Base-by-base conservation (phyloP, 441 rosid species). In the Croton setiger region DNA sequence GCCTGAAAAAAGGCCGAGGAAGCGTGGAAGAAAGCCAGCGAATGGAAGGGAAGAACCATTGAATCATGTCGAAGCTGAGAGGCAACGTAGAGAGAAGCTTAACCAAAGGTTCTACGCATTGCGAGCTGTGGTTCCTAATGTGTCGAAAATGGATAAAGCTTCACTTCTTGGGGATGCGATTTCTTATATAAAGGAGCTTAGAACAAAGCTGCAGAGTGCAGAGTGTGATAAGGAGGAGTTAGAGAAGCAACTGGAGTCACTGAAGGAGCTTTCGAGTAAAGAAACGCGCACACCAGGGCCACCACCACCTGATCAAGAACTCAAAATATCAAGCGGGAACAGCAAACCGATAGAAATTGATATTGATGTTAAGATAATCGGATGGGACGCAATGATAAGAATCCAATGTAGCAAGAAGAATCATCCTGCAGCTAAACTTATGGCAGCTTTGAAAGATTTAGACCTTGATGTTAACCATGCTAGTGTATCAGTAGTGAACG, bases 61-160 rank as follows among this genome's bases (percentile, higher is more conserved):
- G 82, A 95, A 95, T 79, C 99, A 95, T 18, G 99, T 95, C 0
- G 99, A 95, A 81, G 99, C 99, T 12, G 99, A 95, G 84, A 87
- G 99, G 18, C 99, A 95, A 76, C 89, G 99, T 81, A 84, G 99
- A 62, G 99, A 95, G 88, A 95, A 92, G 81, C 86, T 95, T 17
- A 95, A 95, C 78, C 99, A 92, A 84, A 81, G 86, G 73, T 95
- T 95, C 78, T 95, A 95, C 35, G 86, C 99, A 0, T 64, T 94
- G 56, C 84, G 99, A 75, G 98, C 98, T 59, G 98, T 92, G 68
- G 99, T 94, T 64, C 99, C 99, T 2, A 94, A 92, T 17, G 98
- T 94, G 6, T 94, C 99, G 0, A 94, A 94, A 79, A 94, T 94
- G 99, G 99, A 94, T 58, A 94, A 94, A 69, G 99, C 99, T 33